Percentiles rank a stretch among this genome's conserved stretches.
Conservation (phyloP, 2,329 filamentous ascomycete genomes). For the Falciphora oryzae region DNA sequence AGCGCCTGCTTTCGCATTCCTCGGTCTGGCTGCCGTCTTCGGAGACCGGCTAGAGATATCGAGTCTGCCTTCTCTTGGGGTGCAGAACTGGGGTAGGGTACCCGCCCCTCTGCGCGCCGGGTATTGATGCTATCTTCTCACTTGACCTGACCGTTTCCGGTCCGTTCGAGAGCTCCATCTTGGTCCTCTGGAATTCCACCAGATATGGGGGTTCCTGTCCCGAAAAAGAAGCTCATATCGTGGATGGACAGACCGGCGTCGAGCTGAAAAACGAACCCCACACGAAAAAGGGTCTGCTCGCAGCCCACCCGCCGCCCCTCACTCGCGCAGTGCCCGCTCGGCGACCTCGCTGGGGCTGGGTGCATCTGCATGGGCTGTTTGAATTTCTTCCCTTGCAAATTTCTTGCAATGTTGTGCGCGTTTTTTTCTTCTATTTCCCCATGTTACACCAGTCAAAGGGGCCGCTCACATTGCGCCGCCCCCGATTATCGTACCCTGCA, state of each 20-base stretch:
- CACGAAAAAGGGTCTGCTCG: background rate
- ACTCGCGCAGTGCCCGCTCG: background rate
- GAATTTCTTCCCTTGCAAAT: background rate
- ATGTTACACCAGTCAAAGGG: too few relatives aligned
- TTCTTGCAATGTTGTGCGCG: background rate
- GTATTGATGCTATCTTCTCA: background rate
- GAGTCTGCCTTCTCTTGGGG: background rate
- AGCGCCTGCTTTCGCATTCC: background rate
- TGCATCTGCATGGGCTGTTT: background rate
- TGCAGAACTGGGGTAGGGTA: background rate
- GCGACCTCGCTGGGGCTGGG: background rate
- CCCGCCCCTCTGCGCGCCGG: background rate
- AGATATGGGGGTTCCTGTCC: too few relatives aligned
- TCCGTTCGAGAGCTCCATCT: too few relatives aligned
- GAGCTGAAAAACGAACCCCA: slow-evolving; percentile 1
- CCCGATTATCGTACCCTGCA: background rate
- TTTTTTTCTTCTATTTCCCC: too few relatives aligned
- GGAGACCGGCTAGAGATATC: too few relatives aligned
- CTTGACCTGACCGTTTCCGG: background rate
- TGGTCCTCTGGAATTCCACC: too few relatives aligned
- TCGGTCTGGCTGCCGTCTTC: background rate
- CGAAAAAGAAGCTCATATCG: background rate
- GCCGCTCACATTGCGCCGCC: background rate
- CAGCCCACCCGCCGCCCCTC: too few relatives aligned
- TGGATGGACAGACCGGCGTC: background rate